Base-by-base conservation (phyloP, 306 rosid species). In the Corylus americana region DNA sequence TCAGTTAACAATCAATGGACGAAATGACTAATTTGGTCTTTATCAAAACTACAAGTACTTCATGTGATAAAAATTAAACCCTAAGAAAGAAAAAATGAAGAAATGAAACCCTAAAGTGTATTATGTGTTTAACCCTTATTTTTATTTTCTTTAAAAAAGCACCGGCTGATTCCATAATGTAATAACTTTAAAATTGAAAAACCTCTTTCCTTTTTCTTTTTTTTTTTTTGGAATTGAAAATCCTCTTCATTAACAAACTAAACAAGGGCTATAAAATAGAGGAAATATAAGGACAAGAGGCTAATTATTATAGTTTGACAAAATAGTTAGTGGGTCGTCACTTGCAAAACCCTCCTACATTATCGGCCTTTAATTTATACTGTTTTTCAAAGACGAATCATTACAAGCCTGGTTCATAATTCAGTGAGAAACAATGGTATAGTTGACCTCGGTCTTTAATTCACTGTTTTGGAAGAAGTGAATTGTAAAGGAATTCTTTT, bases 301-400 rank as follows among this genome's bases (percentile, higher is more conserved):
- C 9, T 5, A 63, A 63, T 63, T 63, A 63, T 63, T 12, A 63
- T 31, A 29, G 44, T 63, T 63, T 63, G 69, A 63, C 69, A 6
- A 12, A 29, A 11, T 61, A 61, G 16, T 63, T 14, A 63, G 70
- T 63, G 70, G 70, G 58, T 18, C 58, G 58, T 29, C 70, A 12
- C 18, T 31, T 14, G 70, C 70, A 63, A 63, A 63, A 63, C 42
- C 10, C n/a, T 29, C 70, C 44, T 62, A 0, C 18, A 62, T 62
- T 62, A 31, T 62, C 29, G 69, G 69, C 69, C 29, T 59, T 25
- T 25, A 17, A 11, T 12, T 11, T 12, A 25, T 59, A 59, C 20
- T 10, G 3, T 11, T 62, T 61, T 62, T 62, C 69, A 62, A 62
- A 62, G 44, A 62, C 10, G 69, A 62, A 62, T 62, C 69, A 62